Percentiles rank a stretch among this genome's conserved stretches.
Evolutionary conservation across 176 grass and related monocot genomes (phyloP).

Genomic region (Zoysia japonica): DNA sequence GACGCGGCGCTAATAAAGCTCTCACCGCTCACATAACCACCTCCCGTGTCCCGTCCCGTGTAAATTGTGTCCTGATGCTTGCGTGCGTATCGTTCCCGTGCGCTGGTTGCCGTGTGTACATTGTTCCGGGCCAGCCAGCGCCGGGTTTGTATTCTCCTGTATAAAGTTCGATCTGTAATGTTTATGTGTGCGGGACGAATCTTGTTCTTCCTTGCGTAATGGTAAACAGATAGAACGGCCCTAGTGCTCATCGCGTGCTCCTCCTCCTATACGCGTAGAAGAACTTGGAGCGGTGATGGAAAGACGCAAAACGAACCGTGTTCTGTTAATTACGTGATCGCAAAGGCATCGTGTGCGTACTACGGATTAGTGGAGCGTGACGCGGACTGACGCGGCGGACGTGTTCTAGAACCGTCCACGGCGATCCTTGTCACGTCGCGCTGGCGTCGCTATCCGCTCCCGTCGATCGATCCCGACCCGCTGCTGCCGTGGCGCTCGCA

Average conservation of each 20-base stretch:
- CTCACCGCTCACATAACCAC: neutral
- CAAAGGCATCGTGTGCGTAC: neutral
- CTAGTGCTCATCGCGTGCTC: too few species aligned
- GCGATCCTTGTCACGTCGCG: neutral
- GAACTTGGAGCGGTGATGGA: too few species aligned
- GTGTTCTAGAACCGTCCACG: constrained; percentile 13
- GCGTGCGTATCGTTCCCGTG: neutral
- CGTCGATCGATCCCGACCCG: neutral
- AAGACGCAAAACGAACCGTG: neutral
- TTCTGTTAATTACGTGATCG: neutral
- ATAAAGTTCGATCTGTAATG: neutral
- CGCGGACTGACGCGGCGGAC: neutral
- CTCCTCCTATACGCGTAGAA: neutral
- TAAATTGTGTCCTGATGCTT: constrained; percentile 30
- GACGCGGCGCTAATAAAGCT: neutral
- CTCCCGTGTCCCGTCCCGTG: neutral
- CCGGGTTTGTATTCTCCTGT: neutral
- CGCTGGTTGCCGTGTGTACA: neutral
- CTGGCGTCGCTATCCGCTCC: constrained; percentile 34
- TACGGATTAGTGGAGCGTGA: constrained; percentile 2
- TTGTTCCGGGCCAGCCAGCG: neutral
- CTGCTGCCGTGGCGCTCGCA: neutral
- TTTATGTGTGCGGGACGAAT: too few species aligned
- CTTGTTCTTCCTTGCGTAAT: too few species aligned
- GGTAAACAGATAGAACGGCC: too few species aligned